Percentiles rank a stretch among this genome's conserved stretches.
Conservation (phyloP, 2,329 filamentous ascomycete genomes). For the Cladophialophora carrionii region DNA sequence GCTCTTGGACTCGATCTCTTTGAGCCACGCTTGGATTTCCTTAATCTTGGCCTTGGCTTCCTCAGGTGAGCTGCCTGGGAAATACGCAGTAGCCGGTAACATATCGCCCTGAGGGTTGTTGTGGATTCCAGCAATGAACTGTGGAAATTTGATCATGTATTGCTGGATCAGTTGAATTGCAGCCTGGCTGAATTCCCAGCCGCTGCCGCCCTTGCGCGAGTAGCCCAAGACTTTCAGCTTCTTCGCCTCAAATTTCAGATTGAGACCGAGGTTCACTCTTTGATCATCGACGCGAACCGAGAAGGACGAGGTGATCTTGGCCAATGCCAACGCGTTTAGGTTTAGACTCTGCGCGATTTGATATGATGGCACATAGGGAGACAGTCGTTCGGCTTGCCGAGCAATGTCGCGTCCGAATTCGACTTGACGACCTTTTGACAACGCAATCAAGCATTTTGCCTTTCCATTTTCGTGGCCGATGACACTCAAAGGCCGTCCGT, state of each 20-base stretch:
- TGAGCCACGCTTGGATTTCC: constrained; percentile 92
- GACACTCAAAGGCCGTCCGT: constrained; percentile 86
- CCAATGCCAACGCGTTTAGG: constrained; percentile 83
- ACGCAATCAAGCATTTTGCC: constrained; percentile 76
- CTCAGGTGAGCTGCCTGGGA: constrained; percentile 62
- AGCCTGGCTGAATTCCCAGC: constrained; percentile 93
- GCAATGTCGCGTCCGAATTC: constrained; percentile 82
- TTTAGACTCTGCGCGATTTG: constrained; percentile 80
- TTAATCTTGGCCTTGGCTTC: constrained; percentile 80
- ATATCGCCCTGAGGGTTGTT: constrained; percentile 83
- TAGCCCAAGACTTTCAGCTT: constrained; percentile 96
- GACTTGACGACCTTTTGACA: constrained; percentile 70
- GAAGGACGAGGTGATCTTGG: constrained; percentile 95
- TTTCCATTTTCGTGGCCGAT: constrained; percentile 73
- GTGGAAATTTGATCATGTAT: constrained; percentile 93
- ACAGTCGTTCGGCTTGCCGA: constrained; percentile 66
- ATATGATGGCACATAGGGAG: constrained; percentile 82
- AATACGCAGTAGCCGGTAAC: constrained; percentile 83
- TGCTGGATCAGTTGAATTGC: constrained; percentile 78
- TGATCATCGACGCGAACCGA: constrained; percentile 79
- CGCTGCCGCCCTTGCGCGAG: constrained; percentile 79
- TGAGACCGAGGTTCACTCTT: constrained; percentile 87
- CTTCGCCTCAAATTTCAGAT: constrained; percentile 94
- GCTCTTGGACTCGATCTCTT: constrained; percentile 84
- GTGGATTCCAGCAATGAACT: constrained; percentile 90